These are phyloP conservation scores for Pseudogymnoascus sp. DNA, from an alignment of 2,329 filamentous ascomycete genomes.

Conservation along the genomic window DNA sequence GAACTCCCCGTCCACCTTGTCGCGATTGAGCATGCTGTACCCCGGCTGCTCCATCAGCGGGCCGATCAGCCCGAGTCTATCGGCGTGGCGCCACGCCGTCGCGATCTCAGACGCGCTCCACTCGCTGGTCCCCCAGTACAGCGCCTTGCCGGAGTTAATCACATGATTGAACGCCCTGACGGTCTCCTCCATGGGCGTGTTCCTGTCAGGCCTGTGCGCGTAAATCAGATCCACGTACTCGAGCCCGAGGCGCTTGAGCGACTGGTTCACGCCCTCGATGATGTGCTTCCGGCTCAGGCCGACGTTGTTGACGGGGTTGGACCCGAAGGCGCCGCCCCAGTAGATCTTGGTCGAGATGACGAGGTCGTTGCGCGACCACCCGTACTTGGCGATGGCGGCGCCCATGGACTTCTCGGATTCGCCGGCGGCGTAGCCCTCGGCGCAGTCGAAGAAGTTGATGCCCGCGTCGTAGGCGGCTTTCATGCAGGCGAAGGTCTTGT, in stretches of 20 bases:
- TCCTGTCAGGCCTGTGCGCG: slow-evolving; percentile 58
- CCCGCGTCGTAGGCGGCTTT: slow-evolving; percentile 50
- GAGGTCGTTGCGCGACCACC: slow-evolving; percentile 48
- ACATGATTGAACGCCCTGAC: slow-evolving; percentile 64
- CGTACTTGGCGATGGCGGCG: slow-evolving; percentile 46
- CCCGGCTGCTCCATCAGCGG: slow-evolving; percentile 59
- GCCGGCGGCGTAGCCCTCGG: slow-evolving; percentile 45
- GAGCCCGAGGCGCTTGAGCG: slow-evolving; percentile 45
- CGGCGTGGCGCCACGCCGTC: slow-evolving; percentile 52
- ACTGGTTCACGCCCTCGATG: slow-evolving; percentile 54
- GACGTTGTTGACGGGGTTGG: slow-evolving; percentile 56
- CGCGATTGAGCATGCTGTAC: slow-evolving; percentile 55
- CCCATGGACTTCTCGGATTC: slow-evolving; percentile 48
- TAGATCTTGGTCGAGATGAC: slow-evolving; percentile 57
- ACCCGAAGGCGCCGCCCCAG: slow-evolving; percentile 52
- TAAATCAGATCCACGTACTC: slow-evolving; percentile 61
- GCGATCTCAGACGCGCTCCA: slow-evolving; percentile 60
- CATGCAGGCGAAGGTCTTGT: slow-evolving; percentile 52
- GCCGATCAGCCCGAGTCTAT: slow-evolving; percentile 51
- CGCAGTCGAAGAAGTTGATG: slow-evolving; percentile 51
- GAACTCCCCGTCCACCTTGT: slow-evolving; percentile 57
- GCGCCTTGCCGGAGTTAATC: slow-evolving; percentile 57
- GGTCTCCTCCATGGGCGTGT: slow-evolving; percentile 62
- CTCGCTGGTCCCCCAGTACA: slow-evolving; percentile 65
- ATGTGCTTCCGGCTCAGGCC: slow-evolving; percentile 63